Percentiles rank a stretch among this genome's conserved stretches.
Conservation (phyloP, 2,329 filamentous ascomycete genomes). For the Epichloe amarillans region DNA sequence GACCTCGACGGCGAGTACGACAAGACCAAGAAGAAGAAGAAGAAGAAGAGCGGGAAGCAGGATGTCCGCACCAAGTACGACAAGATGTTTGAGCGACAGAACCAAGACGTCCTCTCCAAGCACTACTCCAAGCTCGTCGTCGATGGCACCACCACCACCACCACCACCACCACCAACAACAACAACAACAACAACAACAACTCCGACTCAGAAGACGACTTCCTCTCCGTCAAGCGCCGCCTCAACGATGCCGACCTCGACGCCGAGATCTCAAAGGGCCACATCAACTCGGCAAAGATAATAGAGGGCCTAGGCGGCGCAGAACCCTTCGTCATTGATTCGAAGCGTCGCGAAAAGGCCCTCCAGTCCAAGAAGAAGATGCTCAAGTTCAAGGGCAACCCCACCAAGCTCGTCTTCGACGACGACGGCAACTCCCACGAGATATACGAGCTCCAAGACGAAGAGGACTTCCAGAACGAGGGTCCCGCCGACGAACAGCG, state of each 20-base stretch:
- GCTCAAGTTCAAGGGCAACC: constrained; percentile 76
- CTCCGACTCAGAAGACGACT: constrained; percentile 40
- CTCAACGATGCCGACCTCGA: constrained; percentile 56
- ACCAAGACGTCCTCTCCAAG: constrained; percentile 87
- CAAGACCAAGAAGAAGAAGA: constrained; percentile 29
- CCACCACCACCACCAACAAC: constrained; percentile 40
- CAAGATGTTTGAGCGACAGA: constrained; percentile 93
- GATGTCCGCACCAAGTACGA: constrained; percentile 89
- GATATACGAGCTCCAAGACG: constrained; percentile 77
- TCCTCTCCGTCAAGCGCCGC: constrained; percentile 81
- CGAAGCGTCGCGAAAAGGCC: constrained; percentile 90
- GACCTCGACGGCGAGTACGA: constrained; percentile 32
- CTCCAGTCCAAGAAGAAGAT: constrained; percentile 90
- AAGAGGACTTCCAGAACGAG: constrained; percentile 62
- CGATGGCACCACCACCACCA: constrained; percentile 38
- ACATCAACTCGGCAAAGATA: constrained; percentile 36
- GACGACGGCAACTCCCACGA: constrained; percentile 78
- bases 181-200: constrained; percentile 11
- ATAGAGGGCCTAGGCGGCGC: constrained; percentile 57
- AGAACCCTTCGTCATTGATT: constrained; percentile 73
- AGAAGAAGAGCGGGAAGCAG: constrained; percentile 48
- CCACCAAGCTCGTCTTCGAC: constrained; percentile 79
- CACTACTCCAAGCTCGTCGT: constrained; percentile 83
- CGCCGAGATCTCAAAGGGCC: constrained; percentile 32
- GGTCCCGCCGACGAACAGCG: constrained; percentile 68